Base-by-base conservation (phyloP, 2,329 filamentous ascomycete species). In the Huntiella decipiens region DNA sequence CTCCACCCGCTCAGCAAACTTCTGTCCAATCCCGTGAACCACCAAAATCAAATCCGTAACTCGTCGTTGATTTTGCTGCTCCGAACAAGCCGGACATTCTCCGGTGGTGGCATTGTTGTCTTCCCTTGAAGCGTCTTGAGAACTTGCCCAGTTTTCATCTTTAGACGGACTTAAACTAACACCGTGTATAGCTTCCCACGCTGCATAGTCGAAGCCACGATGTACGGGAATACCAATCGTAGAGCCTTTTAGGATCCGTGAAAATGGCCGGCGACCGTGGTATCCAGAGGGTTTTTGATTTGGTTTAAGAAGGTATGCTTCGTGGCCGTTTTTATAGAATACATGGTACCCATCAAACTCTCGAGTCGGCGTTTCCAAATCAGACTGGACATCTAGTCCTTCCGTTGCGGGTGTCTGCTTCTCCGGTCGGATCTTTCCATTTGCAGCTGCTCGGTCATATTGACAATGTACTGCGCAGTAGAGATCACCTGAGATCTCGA, bases 11-110 rank as follows among this genome's bases (percentile, higher is more conserved):
- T 98, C 86, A 0, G 87, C 92, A 43, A 96, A 71, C 59, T 98
- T 96, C 59, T 98, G 91, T 0, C 91, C 91, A 52, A 98, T 96
- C 2, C 91, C 91, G 56, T 98, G 91, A 38, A 91, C 82, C 7
- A 96, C 84, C 4, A 98, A 68, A 1, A 96, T 74, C 5, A 98
- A 66, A 56, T 98, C 91, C 1, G 82, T 88, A 4, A 93, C 82
- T 50, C 77, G 75, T 1, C 77, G 77, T 22, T 68, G 67, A 37
- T 73, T 66, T 57, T 76, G 70, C 58, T 84, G 68, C 53, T 73
- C 64, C 57, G 69, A 61, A 62, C 84, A 80, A 55, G 77, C 70
- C 52, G 66, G 54, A 59, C 78, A 75, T 8, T 55, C 52, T 22
- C 40, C 40, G 6, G 37, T 17, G n/a, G 17, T 17, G 32, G 5